Percentiles rank a stretch among this genome's conserved stretches.
Evolutionary conservation across 2,329 filamentous ascomycete species (phyloP).

Genomic region (Xylariaceae sp.): DNA sequence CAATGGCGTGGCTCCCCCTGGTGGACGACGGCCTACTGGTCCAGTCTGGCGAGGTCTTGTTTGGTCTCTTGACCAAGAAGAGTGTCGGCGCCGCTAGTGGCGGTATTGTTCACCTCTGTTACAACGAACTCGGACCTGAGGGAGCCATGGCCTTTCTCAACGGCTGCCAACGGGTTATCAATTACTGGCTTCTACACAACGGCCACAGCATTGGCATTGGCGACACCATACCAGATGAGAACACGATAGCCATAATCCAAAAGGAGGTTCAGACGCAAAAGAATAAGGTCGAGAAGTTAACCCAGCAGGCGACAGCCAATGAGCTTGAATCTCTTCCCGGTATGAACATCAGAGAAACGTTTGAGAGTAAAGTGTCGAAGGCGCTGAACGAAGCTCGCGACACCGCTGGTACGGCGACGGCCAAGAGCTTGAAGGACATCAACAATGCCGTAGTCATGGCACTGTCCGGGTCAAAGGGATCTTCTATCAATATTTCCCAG

Average conservation of each 20-base stretch:
- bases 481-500: slow-evolving; percentile 98
- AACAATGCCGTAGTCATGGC: slow-evolving; percentile 99
- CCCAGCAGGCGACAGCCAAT: slow-evolving; percentile 74
- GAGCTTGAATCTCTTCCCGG: slow-evolving; percentile 86
- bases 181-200: slow-evolving; percentile 94
- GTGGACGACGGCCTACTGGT: slow-evolving; percentile 77
- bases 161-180: slow-evolving; percentile 87
- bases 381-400: slow-evolving; percentile 94
- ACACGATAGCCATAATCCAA: slow-evolving; percentile 80
- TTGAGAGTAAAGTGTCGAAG: slow-evolving; percentile 94
- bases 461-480: slow-evolving; percentile 94
- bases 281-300: slow-evolving; percentile 69
- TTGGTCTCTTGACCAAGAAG: slow-evolving; percentile 89
- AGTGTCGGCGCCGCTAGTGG: slow-evolving; percentile 82
- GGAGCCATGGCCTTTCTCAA: slow-evolving; percentile 94
- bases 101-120: slow-evolving; percentile 92
- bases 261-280: slow-evolving; percentile 77
- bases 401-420: slow-evolving; percentile 86
- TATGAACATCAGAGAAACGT: slow-evolving; percentile 98
- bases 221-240: slow-evolving; percentile 88
- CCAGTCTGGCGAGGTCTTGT: slow-evolving; percentile 82
- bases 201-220: slow-evolving; percentile 98
- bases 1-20: slow-evolving; percentile 46
- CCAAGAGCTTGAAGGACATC: slow-evolving; percentile 86
- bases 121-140: slow-evolving; percentile 84